Percentiles rank a stretch among this genome's conserved stretches.
Conservation (phyloP, 2,329 filamentous ascomycete genomes). For the Albophoma yamanashiensis region DNA sequence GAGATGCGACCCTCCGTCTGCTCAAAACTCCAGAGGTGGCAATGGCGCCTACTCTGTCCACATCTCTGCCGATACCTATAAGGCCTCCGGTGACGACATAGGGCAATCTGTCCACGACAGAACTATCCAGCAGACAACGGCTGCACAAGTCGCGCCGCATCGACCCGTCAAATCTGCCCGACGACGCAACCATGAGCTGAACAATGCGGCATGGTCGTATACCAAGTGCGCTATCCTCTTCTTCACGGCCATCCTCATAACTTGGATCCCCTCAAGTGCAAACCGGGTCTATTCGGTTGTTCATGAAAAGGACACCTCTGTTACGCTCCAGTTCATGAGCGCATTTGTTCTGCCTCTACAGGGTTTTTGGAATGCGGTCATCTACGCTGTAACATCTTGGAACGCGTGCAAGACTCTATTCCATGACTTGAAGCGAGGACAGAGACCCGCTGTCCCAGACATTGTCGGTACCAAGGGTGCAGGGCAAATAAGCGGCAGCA, state of each 20-base stretch:
- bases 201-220: conserved; percentile 57
- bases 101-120: conserved; percentile 16
- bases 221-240: conserved; percentile 61
- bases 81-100: conserved; percentile 10
- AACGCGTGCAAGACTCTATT: conserved; percentile 44
- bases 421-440: not conserved
- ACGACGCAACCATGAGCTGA: conserved; percentile 38
- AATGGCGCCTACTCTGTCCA: conserved; percentile 37
- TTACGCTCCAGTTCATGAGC: conserved; percentile 57
- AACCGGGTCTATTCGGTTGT: conserved; percentile 68
- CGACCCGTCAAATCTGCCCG: conserved; percentile 16
- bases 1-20: conserved; percentile 6
- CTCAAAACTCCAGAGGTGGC: conserved; percentile 4
- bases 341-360: conserved; percentile 70
- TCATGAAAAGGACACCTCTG: conserved; percentile 38
- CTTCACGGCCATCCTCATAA: conserved; percentile 60
- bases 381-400: conserved; percentile 64
- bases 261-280: conserved; percentile 67
- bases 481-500: not conserved
- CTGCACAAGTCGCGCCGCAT: conserved; percentile 7
- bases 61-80: conserved; percentile 27
- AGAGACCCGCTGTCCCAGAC: not conserved
- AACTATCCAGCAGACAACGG: conserved; percentile 7
- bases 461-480: not conserved
- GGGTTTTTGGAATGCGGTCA: conserved; percentile 77